Base-by-base conservation (phyloP, 208 protist genomes). In the Leishmania gerbilli region DNA sequence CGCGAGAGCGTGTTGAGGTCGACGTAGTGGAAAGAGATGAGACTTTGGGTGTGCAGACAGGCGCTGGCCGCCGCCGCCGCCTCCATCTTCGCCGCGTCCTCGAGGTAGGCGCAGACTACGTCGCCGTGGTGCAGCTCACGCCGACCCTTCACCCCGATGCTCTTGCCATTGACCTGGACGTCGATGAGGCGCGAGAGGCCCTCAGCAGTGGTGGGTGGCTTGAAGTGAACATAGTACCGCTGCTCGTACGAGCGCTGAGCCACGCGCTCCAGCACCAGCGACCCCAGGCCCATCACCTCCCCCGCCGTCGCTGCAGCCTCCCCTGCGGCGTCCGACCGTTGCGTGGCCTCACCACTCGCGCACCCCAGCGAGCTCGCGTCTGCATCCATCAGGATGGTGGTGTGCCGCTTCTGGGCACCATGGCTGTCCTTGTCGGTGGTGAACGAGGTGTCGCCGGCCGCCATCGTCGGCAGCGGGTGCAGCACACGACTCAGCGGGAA, bases 21-120 rank as follows among this genome's bases (percentile, higher is more conserved):
- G 45, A 95, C 88, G 65, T 89, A 95, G 83, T 95, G 92, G 60
- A 94, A 93, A 8, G 87, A 83, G 21, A 95, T 68, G 19, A 94
- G 77, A 76, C 79, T 87, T 71, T 94, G 88, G 67, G 89, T 84
- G 4, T 68, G 62, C 40, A 76, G 65, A 40, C 68, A 74, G 5
- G 24, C 21, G 21, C 27, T 51, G 19, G 72, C 31, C 19, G 45
- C 72, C 13, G 45, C 60, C 19, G 82, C 71, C 68, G 42, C 72
- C 19, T 62, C 72, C 45, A 24, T 51, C 51, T 62, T 31, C 5
- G 72, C 72, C 15, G 27, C 79, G 71, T 85, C 82, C 47, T 95
- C 90, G 9, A 94, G 21, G 72, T 88, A 92, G 45, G 88, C 84
- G 71, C 85, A 90, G 24, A 95, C 55, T 31, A 94, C 92, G 79